Evolutionary conservation across 768 basidiomycete species (phyloP).

Genomic region (Mrakia blollopis): DNA sequence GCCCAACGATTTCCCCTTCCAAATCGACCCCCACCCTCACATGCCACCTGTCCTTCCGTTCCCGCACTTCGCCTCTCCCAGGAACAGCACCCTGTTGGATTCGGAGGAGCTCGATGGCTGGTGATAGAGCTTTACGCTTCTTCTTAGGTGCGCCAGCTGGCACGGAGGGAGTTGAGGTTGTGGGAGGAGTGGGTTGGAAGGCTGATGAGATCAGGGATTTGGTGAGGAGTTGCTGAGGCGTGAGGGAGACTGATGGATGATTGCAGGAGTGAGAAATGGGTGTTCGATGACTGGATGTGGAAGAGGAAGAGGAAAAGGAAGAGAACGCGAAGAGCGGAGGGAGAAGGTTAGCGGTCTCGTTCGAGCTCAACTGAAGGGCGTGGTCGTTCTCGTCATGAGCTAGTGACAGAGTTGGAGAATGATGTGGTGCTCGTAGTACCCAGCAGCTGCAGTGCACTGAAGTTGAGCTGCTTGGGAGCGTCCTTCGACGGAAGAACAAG

Average conservation of each 20-base stretch:
- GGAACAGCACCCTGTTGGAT: conserved; percentile 13
- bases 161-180: background rate
- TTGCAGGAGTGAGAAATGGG: background rate
- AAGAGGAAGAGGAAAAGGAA: no score
- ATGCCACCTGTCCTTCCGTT: conserved; percentile 19
- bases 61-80: conserved; percentile 5
- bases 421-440: no score
- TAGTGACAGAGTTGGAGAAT: no score
- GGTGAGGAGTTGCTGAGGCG: conserved; percentile 1
- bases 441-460: no score
- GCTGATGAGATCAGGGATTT: background rate
- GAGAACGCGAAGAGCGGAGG: background rate
- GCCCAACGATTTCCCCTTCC: background rate
- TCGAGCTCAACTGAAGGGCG: background rate
- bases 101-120: conserved; percentile 18
- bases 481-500: no score
- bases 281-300: background rate
- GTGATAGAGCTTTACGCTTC: background rate
- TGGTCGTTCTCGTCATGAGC: background rate
- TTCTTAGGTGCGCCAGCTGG: background rate
- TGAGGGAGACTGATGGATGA: background rate
- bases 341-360: background rate
- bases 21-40: conserved; percentile 11
- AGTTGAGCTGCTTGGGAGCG: no score
- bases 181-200: background rate